Base-by-base conservation (phyloP, 305 asterid genomes). In the Fraxinus baroniana region DNA sequence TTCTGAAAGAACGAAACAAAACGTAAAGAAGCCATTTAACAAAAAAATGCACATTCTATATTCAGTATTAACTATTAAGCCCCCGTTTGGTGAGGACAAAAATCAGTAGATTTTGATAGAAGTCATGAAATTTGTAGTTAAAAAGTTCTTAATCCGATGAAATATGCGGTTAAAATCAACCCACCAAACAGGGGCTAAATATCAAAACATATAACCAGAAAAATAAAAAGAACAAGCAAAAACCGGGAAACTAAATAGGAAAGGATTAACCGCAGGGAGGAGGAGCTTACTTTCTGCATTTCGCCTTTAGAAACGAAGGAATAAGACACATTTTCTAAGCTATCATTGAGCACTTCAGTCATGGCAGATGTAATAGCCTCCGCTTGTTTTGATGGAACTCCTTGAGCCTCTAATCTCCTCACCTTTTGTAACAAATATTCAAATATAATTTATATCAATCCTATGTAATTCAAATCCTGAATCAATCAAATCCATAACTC, bases 361-460 rank as follows among this genome's bases (percentile, higher is more conserved):
- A 95, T 87, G 1, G 95, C 91, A 75, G 85, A 91, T 8, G 98
- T 94, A 70, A 94, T 90, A 55, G 97, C 98, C 92, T 95, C 97
- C 18, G 99, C 99, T 57, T 94, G 98, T 86, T 87, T 86, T 24
- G 97, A 83, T 32, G 95, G 97, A 84, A 95, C 88, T 0, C 98
- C 98, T 84, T 93, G 91, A 64, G 88, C 89, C 88, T 95, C 98
- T 81, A 95, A 90, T 88, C 91, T 90, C 89, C 97, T 89, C 49
- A 93, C 99, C 98, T 94, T 13, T 17, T 20, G 41, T 71, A 30
- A 30, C 44, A 71, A 30, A 32, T 71, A 71, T 71, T 32, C 15
- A 83, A 20, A 76, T 5, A 77, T 5, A 57, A 68, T 41, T 39
- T 18, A 76, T 17, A 41, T 52, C 75, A 80, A 62, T 20, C 74